phyloP scores from a whole-genome alignment of 495 filamentous ascomycete species.

The Clavariopsis aquatica region DNA sequence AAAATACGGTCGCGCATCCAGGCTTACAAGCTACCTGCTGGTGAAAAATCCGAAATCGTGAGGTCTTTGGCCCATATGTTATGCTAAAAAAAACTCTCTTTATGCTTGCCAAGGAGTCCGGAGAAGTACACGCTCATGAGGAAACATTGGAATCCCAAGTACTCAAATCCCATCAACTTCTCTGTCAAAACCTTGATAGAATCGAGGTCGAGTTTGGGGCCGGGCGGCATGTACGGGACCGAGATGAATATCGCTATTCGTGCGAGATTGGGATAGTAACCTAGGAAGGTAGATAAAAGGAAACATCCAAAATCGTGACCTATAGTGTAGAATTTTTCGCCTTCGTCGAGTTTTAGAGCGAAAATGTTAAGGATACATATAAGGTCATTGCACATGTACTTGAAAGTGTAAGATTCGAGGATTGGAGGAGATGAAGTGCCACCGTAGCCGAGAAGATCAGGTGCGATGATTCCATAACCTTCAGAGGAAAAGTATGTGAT shows the following conservation, averaged over 20 bases:
- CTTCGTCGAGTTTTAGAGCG: constrained; percentile 37
- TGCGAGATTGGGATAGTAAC: neutral
- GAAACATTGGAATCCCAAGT: constrained; percentile 12
- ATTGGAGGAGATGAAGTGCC: constrained; percentile 48
- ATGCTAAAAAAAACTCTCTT: neutral
- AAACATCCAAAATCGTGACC: constrained; percentile 41
- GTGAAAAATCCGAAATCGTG: neutral
- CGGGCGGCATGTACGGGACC: constrained; percentile 1
- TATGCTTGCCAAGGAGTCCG: neutral
- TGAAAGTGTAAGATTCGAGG: constrained; percentile 41
- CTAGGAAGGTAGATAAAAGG: neutral
- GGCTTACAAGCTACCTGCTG: neutral
- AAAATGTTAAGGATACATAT: constrained; percentile 27
- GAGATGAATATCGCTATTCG: neutral
- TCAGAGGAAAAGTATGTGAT: constrained; percentile 41
- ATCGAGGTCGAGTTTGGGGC: constrained; percentile 3
- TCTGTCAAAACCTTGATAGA: constrained; percentile 3
- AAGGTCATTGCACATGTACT: constrained; percentile 46
- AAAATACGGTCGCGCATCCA: constrained; percentile 4
- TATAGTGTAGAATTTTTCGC: constrained; percentile 39
- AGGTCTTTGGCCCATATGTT: neutral
- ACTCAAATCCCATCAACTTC: constrained; percentile 6
- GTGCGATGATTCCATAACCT: constrained; percentile 52
- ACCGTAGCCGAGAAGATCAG: constrained; percentile 56
- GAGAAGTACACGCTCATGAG: constrained; percentile 1